Base-by-base conservation (phyloP, 2,329 filamentous ascomycete genomes). In the Ophiostoma angusticollis region DNA sequence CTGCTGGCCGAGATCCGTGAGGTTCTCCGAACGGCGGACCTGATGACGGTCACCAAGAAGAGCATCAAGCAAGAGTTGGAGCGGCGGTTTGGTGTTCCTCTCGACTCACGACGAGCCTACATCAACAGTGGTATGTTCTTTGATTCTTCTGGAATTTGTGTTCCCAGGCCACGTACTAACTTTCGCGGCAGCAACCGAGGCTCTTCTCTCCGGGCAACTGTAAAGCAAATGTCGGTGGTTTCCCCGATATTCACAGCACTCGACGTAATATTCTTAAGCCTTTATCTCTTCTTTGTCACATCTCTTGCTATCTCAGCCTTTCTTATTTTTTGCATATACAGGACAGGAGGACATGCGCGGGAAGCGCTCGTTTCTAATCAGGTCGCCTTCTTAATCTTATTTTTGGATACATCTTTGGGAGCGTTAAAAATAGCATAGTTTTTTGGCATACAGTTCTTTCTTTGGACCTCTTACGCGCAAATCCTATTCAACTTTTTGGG, bases 41-140 rank as follows among this genome's bases (percentile, higher is more conserved):
- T 98, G 54, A 98, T 98, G 91, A 87, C 76, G 5, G 84, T 98
- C 31, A 98, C 91, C 49, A 98, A 98, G 77, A 98, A 98, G 75
- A 85, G 83, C 52, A 83, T 98, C 61, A 96, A 96, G 71, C 64
- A 74, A 50, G 91, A 98, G 65, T 65, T 98, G 42, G 91, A 98
- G 69, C 76, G 78, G 53, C 74, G 87, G 46, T 98, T 98, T 54
- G 84, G 83, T 45, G 78, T 93, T 46, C 74, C 78, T 43, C 71
- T 98, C 43, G 87, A 96, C 57, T 68, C 78, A 39, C 93, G 84
- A 71, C 80, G 87, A 60, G 77, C 84, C 42, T 98, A 95, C 61
- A 96, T 98, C 57, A 87, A 86, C 59, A 86, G 79, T 64, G 83
- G 83, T 89, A 78, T 63, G 80, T 73, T 47, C 30, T 12, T 13